Conservation (phyloP, 176 grass and related monocot genomes). For the Pontederia crassipes region DNA sequence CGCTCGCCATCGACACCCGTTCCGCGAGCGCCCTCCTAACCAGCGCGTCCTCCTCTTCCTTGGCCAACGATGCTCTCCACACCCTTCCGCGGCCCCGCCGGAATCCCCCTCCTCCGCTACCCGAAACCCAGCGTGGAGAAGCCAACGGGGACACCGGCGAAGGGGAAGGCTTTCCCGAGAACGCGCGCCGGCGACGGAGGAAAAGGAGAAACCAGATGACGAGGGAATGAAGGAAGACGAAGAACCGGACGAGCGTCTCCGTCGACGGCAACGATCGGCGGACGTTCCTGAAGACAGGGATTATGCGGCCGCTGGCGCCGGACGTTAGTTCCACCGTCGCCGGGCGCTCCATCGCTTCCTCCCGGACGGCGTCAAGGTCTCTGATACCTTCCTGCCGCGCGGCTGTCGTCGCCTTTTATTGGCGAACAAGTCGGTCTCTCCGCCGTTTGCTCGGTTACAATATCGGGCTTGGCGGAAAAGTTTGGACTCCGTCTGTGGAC, state of each 20-base stretch:
- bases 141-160: neutral
- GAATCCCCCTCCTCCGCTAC: neutral
- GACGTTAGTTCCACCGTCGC: constrained; percentile 63
- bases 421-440: neutral
- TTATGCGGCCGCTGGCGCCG: constrained; percentile 81
- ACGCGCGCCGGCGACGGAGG: constrained; percentile 20
- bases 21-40: constrained; percentile 20
- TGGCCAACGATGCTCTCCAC: constrained; percentile 2
- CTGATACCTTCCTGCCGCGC: too few relatives aligned
- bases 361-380: too few relatives aligned
- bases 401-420: neutral
- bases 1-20: constrained; percentile 29
- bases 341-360: neutral
- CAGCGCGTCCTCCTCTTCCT: constrained; percentile 45
- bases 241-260: constrained; percentile 42
- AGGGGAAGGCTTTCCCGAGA: neutral
- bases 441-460: too few relatives aligned
- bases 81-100: constrained; percentile 1
- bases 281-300: constrained; percentile 49
- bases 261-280: constrained; percentile 55
- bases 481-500: too few relatives aligned
- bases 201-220: constrained; percentile 72
- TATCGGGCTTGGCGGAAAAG: too few relatives aligned
- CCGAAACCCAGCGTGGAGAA: neutral
- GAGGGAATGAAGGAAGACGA: constrained; percentile 62